Evolutionary conservation across 139 green algal species (phyloP), one percentile per base, ranked within the genome.

Genomic region (Micractinium sp.): DNA sequence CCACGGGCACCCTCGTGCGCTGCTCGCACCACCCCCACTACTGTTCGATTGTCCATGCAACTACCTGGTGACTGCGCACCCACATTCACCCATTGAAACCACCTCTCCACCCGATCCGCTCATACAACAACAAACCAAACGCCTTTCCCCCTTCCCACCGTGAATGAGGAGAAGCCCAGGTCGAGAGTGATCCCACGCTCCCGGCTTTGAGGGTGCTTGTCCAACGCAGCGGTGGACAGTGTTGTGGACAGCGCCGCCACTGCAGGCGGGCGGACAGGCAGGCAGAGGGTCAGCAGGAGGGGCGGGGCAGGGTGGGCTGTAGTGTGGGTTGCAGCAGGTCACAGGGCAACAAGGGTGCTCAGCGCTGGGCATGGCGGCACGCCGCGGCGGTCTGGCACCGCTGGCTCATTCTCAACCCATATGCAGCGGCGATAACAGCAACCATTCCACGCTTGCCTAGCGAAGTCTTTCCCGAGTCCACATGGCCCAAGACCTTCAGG

Each of bases 151-250:
- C 36, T 22, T n/a, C 90, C 71, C 23, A 96, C 93, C 35, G 82
- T 90, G 87, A 99, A 99, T 0, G 96, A 95, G 0, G 96, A 99
- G 91, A 99, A 99, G 7, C 98, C 98, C 20, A 99, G 95, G 92
- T 99, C 98, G 0, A 99, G 91, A 0, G 98, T 99, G 81, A 99
- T 99, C 63, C 98, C 98, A 0, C 98, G 91, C 89, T 98, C 94
- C 67, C 95, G 94, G 93, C 96, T 99, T 85, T 99, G 97, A 0
- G 98, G 98, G 82, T 99, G 92, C 90, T 99, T 99, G 94, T 99
- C 98, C 29, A 99, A 85, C 5, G 97, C 96, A 20, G 98, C 98
- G 3, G 98, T 99, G 1, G 96, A 99, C 22, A 99, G 92, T 18
- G 88, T 91, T 0, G 95, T 98, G 7, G 97, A 99, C 47, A 99